These are phyloP conservation scores for Pythium aphanidermatum DNA, from an alignment of 352 stramenopile genomes.

Conservation along the genomic window DNA sequence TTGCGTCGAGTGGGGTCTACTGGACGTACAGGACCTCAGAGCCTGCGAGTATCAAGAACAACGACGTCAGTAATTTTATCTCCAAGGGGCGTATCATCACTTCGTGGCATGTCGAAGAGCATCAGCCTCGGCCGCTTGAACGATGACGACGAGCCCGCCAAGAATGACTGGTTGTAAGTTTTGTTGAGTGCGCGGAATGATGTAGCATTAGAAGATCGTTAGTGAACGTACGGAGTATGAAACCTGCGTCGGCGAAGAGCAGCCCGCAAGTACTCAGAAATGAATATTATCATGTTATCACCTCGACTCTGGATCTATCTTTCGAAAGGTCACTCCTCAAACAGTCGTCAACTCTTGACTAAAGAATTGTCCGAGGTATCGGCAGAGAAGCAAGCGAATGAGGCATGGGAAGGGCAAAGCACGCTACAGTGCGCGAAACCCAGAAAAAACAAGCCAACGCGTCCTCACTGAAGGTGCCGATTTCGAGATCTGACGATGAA, in stretches of 20 bases:
- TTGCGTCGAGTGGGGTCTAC: slow-evolving; percentile 48
- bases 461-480: background rate
- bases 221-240: slow-evolving; percentile 14
- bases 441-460: too few relatives aligned
- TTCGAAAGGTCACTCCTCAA: slow-evolving; percentile 1
- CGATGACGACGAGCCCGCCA: slow-evolving; percentile 61
- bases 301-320: background rate
- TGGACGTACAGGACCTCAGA: slow-evolving; percentile 32
- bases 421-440: too few relatives aligned
- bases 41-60: slow-evolving; percentile 39
- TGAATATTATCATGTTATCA: slow-evolving; percentile 18
- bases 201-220: slow-evolving; percentile 22
- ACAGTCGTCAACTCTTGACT: too few relatives aligned
- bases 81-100: slow-evolving; percentile 27
- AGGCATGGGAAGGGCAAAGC: too few relatives aligned
- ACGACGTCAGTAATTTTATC: slow-evolving; percentile 47
- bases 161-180: slow-evolving; percentile 75
- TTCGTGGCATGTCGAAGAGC: slow-evolving; percentile 64
- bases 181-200: slow-evolving; percentile 9
- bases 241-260: slow-evolving; percentile 16
- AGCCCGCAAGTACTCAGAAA: slow-evolving; percentile 10
- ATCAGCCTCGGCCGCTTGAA: slow-evolving; percentile 52
- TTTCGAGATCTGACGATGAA: background rate
- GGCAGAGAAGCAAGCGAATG: too few relatives aligned
- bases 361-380: too few relatives aligned